Evolutionary conservation across 177 flowering plant genomes (phyloP), one percentile per base, ranked within the genome.

Genomic region (Vitis hybrid): DNA sequence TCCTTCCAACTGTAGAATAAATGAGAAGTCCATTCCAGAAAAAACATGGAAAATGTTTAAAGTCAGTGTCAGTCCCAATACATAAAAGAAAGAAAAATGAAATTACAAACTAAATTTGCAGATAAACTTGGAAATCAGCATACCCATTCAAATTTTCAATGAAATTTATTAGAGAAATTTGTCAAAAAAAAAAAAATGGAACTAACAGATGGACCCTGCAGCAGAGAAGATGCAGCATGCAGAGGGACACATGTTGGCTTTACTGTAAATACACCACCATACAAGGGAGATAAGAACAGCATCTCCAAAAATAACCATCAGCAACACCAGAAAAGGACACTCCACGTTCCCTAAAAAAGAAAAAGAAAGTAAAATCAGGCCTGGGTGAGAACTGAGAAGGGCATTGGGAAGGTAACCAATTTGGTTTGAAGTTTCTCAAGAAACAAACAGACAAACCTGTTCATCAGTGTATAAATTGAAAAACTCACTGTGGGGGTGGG

Each of bases 1-100:
- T 63, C 69, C 73, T 60, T 65, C 64, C 74, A 73, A 51, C 77
- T 66, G 68, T 70, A 61, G 50, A 56, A 68, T 11, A 51, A 68
- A 52, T 13, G 14, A 71, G 8, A 15, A 26, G 14, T 50, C 18
- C 10, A 3, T 60, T 59, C 65, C 29, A 59, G 22, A 65, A 29
- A 22, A 26, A 26, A 26, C 29, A 26, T 26, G 0, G 29, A 26
- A 26, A 26, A 26, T 26, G 29, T 26, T 26, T 49, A 3, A 12
- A 12, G 19, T 3, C 29, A 26, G 34, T 26, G 29, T 26, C 29
- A 0, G 29, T 26, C 29, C 29, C 29, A 61, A 3, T 18, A 2
- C 6, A 29, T 26, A n/a, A 1, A 57, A 65, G 6, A 58, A 49
- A 39, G 29, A 18, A 49, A 6, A 59, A 29, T 29, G 51, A 31